Evolutionary conservation across 257 asterid species (phyloP).

Genomic region (Ajuga chamaepitys): DNA sequence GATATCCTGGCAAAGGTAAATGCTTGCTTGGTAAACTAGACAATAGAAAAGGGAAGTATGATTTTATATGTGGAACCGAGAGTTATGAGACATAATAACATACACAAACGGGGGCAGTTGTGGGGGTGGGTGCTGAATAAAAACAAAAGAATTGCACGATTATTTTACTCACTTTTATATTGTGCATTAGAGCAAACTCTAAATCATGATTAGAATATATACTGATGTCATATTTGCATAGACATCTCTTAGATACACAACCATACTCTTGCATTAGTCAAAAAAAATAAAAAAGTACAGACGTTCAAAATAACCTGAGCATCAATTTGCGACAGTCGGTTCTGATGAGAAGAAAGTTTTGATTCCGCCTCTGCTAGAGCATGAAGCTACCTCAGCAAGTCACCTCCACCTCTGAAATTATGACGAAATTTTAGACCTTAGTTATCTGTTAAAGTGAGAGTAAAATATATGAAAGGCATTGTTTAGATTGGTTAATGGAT

Average conservation of each 20-base stretch:
- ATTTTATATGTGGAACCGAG: neutral
- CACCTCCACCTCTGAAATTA: conserved; percentile 89
- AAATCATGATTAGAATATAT: neutral
- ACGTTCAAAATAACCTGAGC: conserved; percentile 43
- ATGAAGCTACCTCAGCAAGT: conserved; percentile 74
- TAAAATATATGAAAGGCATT: neutral
- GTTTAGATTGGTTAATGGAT: neutral
- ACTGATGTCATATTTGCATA: neutral
- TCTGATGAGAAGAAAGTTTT: conserved; percentile 57
- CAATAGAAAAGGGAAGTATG: neutral
- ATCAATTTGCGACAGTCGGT: conserved; percentile 56
- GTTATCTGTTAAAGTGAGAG: too few relatives aligned
- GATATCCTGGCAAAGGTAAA: neutral
- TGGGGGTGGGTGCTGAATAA: neutral
- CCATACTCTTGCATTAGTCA: neutral
- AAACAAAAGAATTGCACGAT: neutral
- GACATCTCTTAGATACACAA: neutral
- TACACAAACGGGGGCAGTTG: too few relatives aligned
- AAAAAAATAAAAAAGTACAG: neutral
- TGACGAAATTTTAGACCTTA: conserved; percentile 14
- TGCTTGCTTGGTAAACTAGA: neutral
- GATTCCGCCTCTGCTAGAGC: conserved; percentile 76
- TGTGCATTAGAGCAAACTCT: neutral
- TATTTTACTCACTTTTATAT: neutral
- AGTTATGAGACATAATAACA: neutral